Conservation (phyloP, 371 early-diverging fungal genomes). For the Haplosporangium sp. region DNA sequence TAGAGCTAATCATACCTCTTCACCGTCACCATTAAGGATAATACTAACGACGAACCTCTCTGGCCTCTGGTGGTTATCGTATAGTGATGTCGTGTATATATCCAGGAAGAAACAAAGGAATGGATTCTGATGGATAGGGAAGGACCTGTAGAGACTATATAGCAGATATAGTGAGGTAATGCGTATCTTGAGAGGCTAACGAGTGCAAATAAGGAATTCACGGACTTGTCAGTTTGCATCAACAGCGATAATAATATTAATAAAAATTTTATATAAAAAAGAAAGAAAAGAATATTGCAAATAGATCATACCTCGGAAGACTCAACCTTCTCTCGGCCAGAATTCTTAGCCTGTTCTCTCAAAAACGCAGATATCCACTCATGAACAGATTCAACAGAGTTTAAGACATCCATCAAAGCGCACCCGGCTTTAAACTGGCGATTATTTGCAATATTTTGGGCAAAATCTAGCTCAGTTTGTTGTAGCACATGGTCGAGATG, state of each 20-base stretch:
- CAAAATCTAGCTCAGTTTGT: conserved; percentile 32
- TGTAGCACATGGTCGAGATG: conserved; percentile 52
- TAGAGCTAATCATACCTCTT: conserved; percentile 29
- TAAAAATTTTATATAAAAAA: too few species aligned
- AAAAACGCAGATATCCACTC: conserved; percentile 21
- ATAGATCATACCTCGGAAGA: conserved; percentile 8
- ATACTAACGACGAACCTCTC: conserved; percentile 49
- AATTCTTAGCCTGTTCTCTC: conserved; percentile 4
- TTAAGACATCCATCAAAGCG: conserved; percentile 49
- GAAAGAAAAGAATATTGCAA: background rate
- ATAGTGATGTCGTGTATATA: conserved; percentile 33
- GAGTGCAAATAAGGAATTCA: too few species aligned
- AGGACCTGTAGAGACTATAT: conserved; percentile 41
- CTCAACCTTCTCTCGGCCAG: conserved; percentile 4
- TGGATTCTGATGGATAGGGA: conserved; percentile 52
- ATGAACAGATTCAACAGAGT: conserved; percentile 42
- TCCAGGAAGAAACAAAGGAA: conserved; percentile 50
- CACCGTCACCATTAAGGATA: conserved; percentile 49
- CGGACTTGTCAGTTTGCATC: background rate
- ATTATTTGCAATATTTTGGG: conserved; percentile 29
- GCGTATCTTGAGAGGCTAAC: conserved; percentile 38
- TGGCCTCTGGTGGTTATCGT: conserved; percentile 34
- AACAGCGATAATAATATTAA: background rate
- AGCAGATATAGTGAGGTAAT: conserved; percentile 46
- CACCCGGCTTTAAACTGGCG: conserved; percentile 47